Evolutionary conservation across 2,329 filamentous ascomycete species (phyloP).

Genomic region (Akanthomyces uredinophilus): DNA sequence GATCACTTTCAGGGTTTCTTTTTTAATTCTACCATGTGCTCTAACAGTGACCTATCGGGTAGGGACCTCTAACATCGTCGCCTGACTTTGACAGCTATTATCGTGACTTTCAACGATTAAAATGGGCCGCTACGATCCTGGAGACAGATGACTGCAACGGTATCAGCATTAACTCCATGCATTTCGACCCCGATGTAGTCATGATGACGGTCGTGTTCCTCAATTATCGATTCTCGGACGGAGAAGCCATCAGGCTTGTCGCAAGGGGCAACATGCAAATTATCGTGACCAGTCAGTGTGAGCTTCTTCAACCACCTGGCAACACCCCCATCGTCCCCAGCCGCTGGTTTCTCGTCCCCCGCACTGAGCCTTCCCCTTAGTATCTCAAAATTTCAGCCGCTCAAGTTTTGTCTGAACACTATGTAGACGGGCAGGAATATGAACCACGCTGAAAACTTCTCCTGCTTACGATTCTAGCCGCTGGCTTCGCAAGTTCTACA

Average conservation of each 20-base stretch:
- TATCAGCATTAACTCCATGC: not conserved
- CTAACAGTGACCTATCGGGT: not conserved
- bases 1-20: not conserved
- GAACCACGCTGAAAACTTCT: not conserved
- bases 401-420: not conserved
- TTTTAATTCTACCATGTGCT: not conserved
- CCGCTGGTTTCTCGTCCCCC: not conserved
- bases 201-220: not conserved
- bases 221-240: not conserved
- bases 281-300: not conserved
- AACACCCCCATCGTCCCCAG: not conserved
- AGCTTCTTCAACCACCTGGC: not conserved
- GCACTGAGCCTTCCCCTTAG: not conserved
- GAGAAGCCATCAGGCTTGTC: not conserved
- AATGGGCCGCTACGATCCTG: slow-evolving; percentile 13
- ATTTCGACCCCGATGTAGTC: not conserved
- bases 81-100: slow-evolving; percentile 5
- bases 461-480: not conserved
- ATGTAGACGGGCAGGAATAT: not conserved
- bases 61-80: not conserved
- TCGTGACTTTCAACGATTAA: slow-evolving; percentile 13
- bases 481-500: not conserved
- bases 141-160: slow-evolving; percentile 14
- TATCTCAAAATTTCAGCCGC: not conserved
- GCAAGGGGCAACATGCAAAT: not conserved